Base-by-base conservation (phyloP, 2,329 filamentous ascomycete genomes). In the Colletotrichum sp. region DNA sequence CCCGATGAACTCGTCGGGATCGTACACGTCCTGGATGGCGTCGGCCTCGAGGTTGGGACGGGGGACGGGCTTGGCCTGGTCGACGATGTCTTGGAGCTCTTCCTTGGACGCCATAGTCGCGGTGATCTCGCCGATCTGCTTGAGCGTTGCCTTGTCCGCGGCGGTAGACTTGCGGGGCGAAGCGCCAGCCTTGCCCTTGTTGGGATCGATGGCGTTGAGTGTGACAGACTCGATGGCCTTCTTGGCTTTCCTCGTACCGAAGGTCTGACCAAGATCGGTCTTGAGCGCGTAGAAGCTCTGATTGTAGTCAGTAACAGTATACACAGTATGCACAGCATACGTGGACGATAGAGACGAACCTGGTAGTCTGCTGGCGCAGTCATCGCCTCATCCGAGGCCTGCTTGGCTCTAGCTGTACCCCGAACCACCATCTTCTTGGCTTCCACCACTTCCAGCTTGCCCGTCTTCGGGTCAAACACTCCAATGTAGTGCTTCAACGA, bases 191-290 rank as follows among this genome's bases (percentile, higher is more conserved):
- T 82, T 77, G 62, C 77, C 73, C 70, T 82, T 85, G 80, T 83
- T 82, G 56, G 87, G 84, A 56, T 84, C 85, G 78, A 96, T 95
- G 21, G 94, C 93, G 81, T 96, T 96, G 79, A 94, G 89, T 4
- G 92, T 92, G 77, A 90, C 88, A 71, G 92, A 90, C 32, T 89
- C 88, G 78, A 97, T 92, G 2, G 92, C 93, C 85, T 96, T 96
- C 88, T 93, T 94, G 26, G 95, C 94, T 85, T 96, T 96, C 87
- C 95, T 96, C 30, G 94, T 96, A 82, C 95, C 95, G 80, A 97
- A 97, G 36, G 93, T 92, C 79, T 94, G 90, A 55, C 94, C 94
- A 14, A 97, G 91, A 3, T 93, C 91, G 79, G 92, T 93, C 79
- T 91, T 91, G 81, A 90, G 90, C 32, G 93, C 90, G 79, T 89